These are phyloP conservation scores for Erythrobasidium hasegawianum DNA, from an alignment of 1,284 basidiomycete genomes.

Conservation along the genomic window DNA sequence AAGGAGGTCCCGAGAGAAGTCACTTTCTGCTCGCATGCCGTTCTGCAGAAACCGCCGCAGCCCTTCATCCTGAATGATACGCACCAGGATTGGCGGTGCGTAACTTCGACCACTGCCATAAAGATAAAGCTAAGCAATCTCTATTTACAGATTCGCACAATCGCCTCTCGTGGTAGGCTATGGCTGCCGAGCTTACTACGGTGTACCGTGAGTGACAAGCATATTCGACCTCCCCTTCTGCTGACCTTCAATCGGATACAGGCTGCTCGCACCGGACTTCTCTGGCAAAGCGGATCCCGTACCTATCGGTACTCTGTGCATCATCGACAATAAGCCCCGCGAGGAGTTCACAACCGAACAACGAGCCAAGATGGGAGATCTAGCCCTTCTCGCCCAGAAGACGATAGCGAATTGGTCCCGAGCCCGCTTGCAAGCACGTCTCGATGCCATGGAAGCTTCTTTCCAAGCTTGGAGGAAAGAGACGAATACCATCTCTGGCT, in stretches of 20 bases:
- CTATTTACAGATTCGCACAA: slow-evolving; percentile 11
- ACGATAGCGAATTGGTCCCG: slow-evolving; percentile 40
- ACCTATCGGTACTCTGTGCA: slow-evolving; percentile 45
- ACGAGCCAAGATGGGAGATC: slow-evolving; percentile 41
- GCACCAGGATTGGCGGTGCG: slow-evolving; percentile 40
- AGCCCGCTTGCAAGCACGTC: slow-evolving; percentile 15
- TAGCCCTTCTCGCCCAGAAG: slow-evolving; percentile 37
- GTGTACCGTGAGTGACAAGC: slow-evolving; percentile 10
- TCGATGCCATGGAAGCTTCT: slow-evolving; percentile 27
- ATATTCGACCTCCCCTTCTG: not conserved
- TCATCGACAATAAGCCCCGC: slow-evolving; percentile 44
- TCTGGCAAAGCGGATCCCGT: slow-evolving; percentile 33
- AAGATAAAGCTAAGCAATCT: not conserved
- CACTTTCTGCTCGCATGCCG: slow-evolving; percentile 42
- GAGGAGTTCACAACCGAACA: slow-evolving; percentile 41
- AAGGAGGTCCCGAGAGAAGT: slow-evolving; percentile 41
- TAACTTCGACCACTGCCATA: not conserved
- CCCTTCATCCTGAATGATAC: slow-evolving; percentile 41
- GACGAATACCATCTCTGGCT: slow-evolving; percentile 2
- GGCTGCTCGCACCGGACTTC: slow-evolving; percentile 38
- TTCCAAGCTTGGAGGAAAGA: slow-evolving; percentile 30
- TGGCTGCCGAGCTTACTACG: slow-evolving; percentile 24
- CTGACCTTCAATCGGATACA: not conserved
- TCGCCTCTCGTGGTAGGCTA: slow-evolving; percentile 21
- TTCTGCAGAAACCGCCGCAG: slow-evolving; percentile 38